phyloP scores from a whole-genome alignment of 1,284 basidiomycete genomes.

The Fomes fomentarius region DNA sequence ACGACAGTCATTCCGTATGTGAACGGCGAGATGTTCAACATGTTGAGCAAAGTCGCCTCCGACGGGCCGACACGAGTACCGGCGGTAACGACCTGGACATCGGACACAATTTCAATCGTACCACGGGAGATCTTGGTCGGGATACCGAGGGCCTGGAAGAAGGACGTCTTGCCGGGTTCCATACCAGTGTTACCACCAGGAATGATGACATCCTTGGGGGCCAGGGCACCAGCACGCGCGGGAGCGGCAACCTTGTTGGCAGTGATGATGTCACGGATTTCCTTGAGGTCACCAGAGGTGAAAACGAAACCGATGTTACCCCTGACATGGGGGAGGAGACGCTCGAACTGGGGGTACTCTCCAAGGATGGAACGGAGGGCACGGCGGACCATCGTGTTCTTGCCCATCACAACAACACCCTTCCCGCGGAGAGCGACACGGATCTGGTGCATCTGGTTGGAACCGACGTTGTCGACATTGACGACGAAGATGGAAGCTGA shows the following conservation, averaged over 20 bases:
- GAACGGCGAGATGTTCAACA: slow-evolving; percentile 99
- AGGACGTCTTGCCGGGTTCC: slow-evolving; percentile 99
- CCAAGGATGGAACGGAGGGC: slow-evolving; percentile 90
- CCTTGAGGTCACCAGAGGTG: slow-evolving; percentile 92
- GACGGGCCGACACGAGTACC: slow-evolving; percentile 95
- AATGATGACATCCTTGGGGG: slow-evolving; percentile 91
- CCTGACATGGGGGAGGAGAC: slow-evolving; percentile 92
- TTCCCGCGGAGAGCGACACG: slow-evolving; percentile 96
- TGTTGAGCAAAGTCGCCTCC: slow-evolving; percentile 98
- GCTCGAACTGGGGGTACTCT: slow-evolving; percentile 95
- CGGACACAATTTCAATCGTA: slow-evolving; percentile 99
- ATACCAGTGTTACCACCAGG: slow-evolving; percentile 99
- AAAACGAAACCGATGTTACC: slow-evolving; percentile 99
- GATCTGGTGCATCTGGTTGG: slow-evolving; percentile 99
- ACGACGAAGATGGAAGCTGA: slow-evolving; percentile 97
- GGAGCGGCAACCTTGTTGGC: slow-evolving; percentile 98
- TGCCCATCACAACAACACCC: slow-evolving; percentile 98
- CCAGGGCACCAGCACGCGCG: slow-evolving; percentile 96
- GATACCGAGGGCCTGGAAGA: slow-evolving; percentile 99
- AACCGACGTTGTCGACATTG: slow-evolving; percentile 99
- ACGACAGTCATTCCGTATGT: slow-evolving; percentile 98
- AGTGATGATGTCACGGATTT: slow-evolving; percentile 89
- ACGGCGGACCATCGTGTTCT: slow-evolving; percentile 99
- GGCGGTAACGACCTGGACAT: slow-evolving; percentile 93
- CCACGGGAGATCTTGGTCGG: slow-evolving; percentile 99